A percentile compares a stretch with the other conserved stretches of the same genome.
phyloP scores from a whole-genome alignment of 2,329 filamentous ascomycete genomes.

The Aspergillus flavus region DNA sequence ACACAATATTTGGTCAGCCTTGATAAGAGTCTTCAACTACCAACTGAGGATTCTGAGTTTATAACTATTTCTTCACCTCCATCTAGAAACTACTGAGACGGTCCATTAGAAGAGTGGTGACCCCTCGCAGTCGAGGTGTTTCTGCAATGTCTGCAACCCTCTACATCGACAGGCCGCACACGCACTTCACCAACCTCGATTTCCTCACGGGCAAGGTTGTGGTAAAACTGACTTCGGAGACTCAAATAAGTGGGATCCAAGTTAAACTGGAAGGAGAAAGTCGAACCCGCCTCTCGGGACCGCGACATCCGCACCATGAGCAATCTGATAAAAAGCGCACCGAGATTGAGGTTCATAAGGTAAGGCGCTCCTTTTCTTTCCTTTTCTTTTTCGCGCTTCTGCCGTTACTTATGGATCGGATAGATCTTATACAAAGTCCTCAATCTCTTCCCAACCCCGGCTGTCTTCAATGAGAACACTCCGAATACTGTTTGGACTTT shows the following conservation, averaged over 20 bases:
- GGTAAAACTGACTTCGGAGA: slow-evolving; percentile 44
- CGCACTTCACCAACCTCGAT: slow-evolving; percentile 53
- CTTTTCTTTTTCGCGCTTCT: too few species aligned
- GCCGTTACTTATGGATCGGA: not conserved
- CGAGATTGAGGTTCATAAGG: slow-evolving; percentile 54
- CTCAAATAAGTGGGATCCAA: slow-evolving; percentile 48
- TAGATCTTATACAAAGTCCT: slow-evolving; percentile 51
- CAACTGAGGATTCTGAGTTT: not conserved
- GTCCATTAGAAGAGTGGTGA: not conserved
- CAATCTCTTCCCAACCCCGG: slow-evolving; percentile 50
- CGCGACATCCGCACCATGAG: slow-evolving; percentile 43
- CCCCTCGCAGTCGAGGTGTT: not conserved
- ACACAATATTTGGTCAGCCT: not conserved
- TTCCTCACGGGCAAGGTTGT: slow-evolving; percentile 49
- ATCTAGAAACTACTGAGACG: not conserved
- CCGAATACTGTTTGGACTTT: slow-evolving; percentile 47
- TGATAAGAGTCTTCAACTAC: slow-evolving; percentile 1
- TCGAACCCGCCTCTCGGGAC: slow-evolving; percentile 46
- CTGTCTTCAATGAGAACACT: slow-evolving; percentile 40
- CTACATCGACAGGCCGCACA: slow-evolving; percentile 45
- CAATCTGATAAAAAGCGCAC: slow-evolving; percentile 50
- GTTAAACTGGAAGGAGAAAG: slow-evolving; percentile 55
- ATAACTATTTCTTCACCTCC: not conserved
- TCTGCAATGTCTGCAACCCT: slow-evolving; percentile 50
- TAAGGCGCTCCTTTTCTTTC: slow-evolving; percentile 24